Evolutionary conservation across 2,329 filamentous ascomycete species (phyloP), one percentile per base, ranked within the genome.

Genomic region (Kalmusia sp.): DNA sequence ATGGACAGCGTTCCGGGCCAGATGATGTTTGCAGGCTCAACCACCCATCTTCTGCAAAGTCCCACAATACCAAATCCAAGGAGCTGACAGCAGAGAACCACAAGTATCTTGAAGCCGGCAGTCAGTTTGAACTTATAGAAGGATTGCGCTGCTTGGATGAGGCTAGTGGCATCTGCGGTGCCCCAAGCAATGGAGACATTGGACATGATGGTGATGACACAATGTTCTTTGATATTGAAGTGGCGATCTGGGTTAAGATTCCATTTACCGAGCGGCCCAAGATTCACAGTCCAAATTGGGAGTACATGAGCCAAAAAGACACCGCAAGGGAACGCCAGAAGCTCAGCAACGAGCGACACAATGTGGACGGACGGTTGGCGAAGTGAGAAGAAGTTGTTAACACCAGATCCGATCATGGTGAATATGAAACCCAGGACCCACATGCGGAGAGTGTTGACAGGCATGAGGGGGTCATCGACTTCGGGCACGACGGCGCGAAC

Each of bases 1-100:
- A 91, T 93, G 82, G 93, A 92, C 45, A 96, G 79, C 0, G 92
- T 95, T 19, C 89, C 89, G 1, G 92, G 92, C 92, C 92, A 96
- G 40, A 96, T 92, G 89, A 96, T 96, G 53, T 90, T 90, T 56
- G 89, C 90, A 0, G 92, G 92, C 19, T 90, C 86, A 22, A 96
- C 91, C 2, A 96, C 81, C 70, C 92, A 95, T 44, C 89, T 85
- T 51, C 91, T 82, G 1, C 90, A 90, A 35, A 96, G 79, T 1
- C 92, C 92, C 41, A 92, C 92, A 70, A 96, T 92, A 2, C 91
- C 87, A 71, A 96, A 96, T 12, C 92, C 92, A 27, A 96, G 78
- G 22, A 95, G 90, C 70, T 96, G 92, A 0, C 91, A 95, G 3
- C 91, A 95, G 12, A 96, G 82, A 0, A 90, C 95, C 37, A 96